A percentile compares a stretch with the other conserved stretches of the same genome.
Evolutionary conservation across 169 alveolate genomes (phyloP).

Genomic region (Amoebophrya sp.): DNA sequence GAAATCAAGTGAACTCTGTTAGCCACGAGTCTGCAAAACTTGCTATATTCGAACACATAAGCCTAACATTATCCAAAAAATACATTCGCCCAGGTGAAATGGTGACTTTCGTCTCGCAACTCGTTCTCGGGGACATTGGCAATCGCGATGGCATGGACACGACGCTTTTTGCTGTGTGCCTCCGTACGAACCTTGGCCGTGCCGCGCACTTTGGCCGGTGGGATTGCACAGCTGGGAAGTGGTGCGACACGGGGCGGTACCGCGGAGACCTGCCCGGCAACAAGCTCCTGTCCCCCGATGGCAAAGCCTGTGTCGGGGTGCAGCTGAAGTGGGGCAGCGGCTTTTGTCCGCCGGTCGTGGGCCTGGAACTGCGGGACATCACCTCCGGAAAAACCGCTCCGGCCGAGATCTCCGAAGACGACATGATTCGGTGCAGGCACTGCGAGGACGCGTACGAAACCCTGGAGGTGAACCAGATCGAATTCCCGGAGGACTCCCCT

Average conservation of each 20-base stretch:
- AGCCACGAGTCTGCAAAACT: no score
- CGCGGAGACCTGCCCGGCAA: not conserved
- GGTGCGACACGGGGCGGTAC: not conserved
- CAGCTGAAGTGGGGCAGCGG: not conserved
- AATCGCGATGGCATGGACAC: not conserved
- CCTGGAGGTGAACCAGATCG: not conserved
- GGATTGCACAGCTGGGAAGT: not conserved
- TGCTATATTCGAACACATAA: no score
- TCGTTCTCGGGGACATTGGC: not conserved
- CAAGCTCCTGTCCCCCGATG: not conserved
- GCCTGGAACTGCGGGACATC: not conserved
- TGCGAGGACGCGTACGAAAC: not conserved
- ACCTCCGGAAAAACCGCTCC: not conserved
- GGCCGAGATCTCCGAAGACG: not conserved
- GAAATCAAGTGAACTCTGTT: no score
- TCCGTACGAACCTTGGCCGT: not conserved
- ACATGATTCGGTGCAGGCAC: not conserved
- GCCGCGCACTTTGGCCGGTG: not conserved
- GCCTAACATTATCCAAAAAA: no score
- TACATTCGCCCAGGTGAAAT: not conserved
- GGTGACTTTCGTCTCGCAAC: not conserved
- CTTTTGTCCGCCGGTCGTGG: not conserved
- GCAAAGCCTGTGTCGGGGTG: not conserved
- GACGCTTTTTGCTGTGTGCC: not conserved
- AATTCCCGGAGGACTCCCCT: not conserved